These are phyloP conservation scores for Lyophyllum atratum DNA, from an alignment of 768 basidiomycete species.

Conservation along the genomic window DNA sequence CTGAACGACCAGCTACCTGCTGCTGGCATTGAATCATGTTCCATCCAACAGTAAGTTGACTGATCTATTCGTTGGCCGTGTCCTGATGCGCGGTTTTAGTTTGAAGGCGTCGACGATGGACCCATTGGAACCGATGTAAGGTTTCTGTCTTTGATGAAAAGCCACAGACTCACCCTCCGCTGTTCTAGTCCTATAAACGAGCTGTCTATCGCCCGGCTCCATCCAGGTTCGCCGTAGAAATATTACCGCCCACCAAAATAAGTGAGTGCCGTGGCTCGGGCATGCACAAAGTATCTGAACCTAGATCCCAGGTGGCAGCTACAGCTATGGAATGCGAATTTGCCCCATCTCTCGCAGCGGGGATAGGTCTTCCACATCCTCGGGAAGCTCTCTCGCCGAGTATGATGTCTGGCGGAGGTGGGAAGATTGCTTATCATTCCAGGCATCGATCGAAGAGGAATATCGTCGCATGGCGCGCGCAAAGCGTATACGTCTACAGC, in stretches of 20 bases:
- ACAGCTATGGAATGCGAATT: conserved; percentile 66
- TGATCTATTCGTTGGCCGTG: neutral
- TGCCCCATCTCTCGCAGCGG: conserved; percentile 41
- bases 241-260: conserved; percentile 59
- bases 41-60: conserved; percentile 3
- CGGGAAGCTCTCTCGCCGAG: conserved; percentile 38
- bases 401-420: conserved; percentile 81
- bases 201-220: conserved; percentile 65
- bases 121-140: conserved; percentile 14
- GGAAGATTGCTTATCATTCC: conserved; percentile 83
- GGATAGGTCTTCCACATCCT: conserved; percentile 40
- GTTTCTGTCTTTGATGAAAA: neutral
- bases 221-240: conserved; percentile 55
- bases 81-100: conserved; percentile 5
- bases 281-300: conserved; percentile 5
- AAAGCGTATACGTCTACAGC: conserved; percentile 65
- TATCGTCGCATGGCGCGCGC: conserved; percentile 63
- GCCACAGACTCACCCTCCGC: neutral
- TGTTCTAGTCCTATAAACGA: conserved; percentile 55
- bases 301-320: conserved; percentile 43
- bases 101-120: conserved; percentile 10
- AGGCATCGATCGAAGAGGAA: conserved; percentile 66
- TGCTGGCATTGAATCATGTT: conserved; percentile 4
- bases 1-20: neutral
- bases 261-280: conserved; percentile 35